Conservation (phyloP, 176 grass and related monocot genomes). For the Phoenix dactylifera region DNA sequence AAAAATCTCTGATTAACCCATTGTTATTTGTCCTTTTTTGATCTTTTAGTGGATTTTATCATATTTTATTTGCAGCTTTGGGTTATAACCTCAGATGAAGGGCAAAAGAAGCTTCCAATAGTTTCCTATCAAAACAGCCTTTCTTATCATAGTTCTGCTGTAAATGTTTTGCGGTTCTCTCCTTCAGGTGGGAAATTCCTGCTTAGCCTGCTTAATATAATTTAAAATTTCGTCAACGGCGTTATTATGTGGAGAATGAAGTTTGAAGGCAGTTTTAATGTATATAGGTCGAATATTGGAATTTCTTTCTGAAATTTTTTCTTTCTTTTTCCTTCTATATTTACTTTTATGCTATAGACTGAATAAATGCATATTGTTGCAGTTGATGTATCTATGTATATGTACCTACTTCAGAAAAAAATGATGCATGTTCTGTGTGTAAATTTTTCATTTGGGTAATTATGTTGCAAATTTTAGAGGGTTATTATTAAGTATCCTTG, state of each 20-base stretch:
- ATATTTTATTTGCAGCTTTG: slow-evolving; percentile 52
- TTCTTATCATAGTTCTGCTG: slow-evolving; percentile 63
- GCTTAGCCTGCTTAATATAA: slow-evolving; percentile 2
- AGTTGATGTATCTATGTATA: too few species aligned
- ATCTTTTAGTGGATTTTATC: background rate
- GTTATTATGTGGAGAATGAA: background rate
- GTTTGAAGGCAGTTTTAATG: background rate
- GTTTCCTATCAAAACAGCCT: slow-evolving; percentile 57
- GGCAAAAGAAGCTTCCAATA: slow-evolving; percentile 56
- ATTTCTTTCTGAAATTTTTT: too few species aligned
- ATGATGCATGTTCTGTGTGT: too few species aligned
- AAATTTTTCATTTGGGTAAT: too few species aligned
- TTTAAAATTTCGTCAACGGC: background rate
- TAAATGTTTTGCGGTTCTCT: slow-evolving; percentile 87
- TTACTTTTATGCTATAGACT: too few species aligned
- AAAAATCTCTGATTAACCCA: too few species aligned
- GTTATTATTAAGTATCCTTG: too few species aligned
- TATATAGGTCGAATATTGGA: background rate
- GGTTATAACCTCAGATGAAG: slow-evolving; percentile 37
- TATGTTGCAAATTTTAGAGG: too few species aligned
- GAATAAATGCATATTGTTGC: too few species aligned
- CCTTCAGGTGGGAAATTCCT: slow-evolving; percentile 52
- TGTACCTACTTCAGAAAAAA: too few species aligned
- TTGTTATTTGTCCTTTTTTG: background rate
- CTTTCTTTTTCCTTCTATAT: too few species aligned